These are phyloP conservation scores for Delonix regia DNA, from an alignment of 306 rosid species.

Conservation along the genomic window DNA sequence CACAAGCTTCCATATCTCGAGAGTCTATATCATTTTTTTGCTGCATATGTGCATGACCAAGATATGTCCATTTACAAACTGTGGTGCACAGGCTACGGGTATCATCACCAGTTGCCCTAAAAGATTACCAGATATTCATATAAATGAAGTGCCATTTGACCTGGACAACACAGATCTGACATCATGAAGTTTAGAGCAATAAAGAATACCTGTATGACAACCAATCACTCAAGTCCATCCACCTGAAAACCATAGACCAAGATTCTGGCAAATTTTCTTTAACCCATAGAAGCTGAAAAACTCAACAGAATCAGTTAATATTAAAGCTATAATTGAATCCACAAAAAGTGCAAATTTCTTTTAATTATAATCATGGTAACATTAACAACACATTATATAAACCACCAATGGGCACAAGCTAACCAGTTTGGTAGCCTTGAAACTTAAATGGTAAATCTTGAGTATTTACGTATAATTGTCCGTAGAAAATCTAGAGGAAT, in stretches of 20 bases:
- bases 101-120: slow-evolving; percentile 96
- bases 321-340: slow-evolving; percentile 14
- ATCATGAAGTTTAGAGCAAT: slow-evolving; percentile 24
- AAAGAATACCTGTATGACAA: slow-evolving; percentile 82
- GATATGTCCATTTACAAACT: slow-evolving; percentile 98
- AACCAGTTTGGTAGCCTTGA: slow-evolving; percentile 15
- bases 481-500: too few relatives aligned
- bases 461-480: slow-evolving; percentile 7
- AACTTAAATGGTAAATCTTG: not conserved
- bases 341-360: slow-evolving; percentile 20
- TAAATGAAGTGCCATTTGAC: slow-evolving; percentile 32
- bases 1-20: slow-evolving; percentile 92
- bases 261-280: slow-evolving; percentile 93
- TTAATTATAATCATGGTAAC: slow-evolving; percentile 6
- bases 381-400: slow-evolving; percentile 8
- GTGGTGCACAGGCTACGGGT: slow-evolving; percentile 97
- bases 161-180: slow-evolving; percentile 27
- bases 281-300: slow-evolving; percentile 93
- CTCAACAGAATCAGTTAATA: slow-evolving; percentile 32
- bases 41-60: slow-evolving; percentile 99
- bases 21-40: slow-evolving; percentile 66
- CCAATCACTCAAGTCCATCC: slow-evolving; percentile 99
- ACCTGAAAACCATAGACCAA: slow-evolving; percentile 93
- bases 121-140: slow-evolving; percentile 33
- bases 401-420: slow-evolving; percentile 12